Base-by-base conservation (phyloP, 108 stramenopile species). In the Skeletonema potamos region DNA sequence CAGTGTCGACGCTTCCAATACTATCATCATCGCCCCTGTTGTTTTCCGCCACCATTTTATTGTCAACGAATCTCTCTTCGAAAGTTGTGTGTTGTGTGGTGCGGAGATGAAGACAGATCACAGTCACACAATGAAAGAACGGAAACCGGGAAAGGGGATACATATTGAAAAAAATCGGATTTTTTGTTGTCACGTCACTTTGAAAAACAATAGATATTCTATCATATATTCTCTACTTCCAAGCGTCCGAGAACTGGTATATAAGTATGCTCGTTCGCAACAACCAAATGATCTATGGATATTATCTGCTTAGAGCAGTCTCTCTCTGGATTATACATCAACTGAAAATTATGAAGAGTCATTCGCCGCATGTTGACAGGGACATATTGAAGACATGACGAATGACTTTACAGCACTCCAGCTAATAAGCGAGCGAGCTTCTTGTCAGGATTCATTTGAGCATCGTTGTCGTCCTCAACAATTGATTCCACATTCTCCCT, bases 381-480 rank as follows among this genome's bases (percentile, higher is more conserved):
- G 4, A 8, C 6, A 34, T 34, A 7, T 34, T 6, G 48, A 51
- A 20, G 1, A 24, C 44, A 4, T 2, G n/a, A 46, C 18, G 36
- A 20, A 29, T 8, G 13, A 2, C 30, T 27, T 64, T 46, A 64
- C 4, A 64, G 43, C 3, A 48, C 39, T 46, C 70, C 70, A 12
- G 70, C 70, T 59, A 70, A 48, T 28, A 70, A 44, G 51, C 34
- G 46, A 1, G 70, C 70, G 6, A 70, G 59, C 58, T 70, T 60
- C 22, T 30, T 44, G 60, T 70, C 70, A 8, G 34, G 57, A 60
- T 70, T 62, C 70, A 70, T 70, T 20, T 26, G 58, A 44, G 29
- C 26, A n/a, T 60, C 59, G 13, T 28, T 20, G 24, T 61, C 44
- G 32, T 62, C 70, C 18, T 39, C 68, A 18, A 18, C 43, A 4